Percentiles rank a stretch among this genome's conserved stretches.
phyloP scores from a whole-genome alignment of 169 alveolate species.

The Cryptosporidium felis region DNA sequence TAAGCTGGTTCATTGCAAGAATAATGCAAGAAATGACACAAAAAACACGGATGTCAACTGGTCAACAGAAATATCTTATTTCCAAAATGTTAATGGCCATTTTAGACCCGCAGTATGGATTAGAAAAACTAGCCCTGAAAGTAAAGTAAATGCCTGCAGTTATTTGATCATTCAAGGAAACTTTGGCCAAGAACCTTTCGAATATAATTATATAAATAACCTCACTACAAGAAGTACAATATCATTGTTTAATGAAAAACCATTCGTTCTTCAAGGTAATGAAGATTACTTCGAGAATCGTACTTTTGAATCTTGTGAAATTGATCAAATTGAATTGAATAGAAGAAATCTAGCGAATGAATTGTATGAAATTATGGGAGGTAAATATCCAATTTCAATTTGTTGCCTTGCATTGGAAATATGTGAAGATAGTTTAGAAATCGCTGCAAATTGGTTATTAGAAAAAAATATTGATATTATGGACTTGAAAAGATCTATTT shows the following conservation, averaged over 20 bases:
- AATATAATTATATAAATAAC: constrained; percentile 54
- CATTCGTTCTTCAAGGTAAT: background rate
- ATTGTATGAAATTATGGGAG: constrained; percentile 74
- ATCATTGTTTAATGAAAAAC: constrained; percentile 12
- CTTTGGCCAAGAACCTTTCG: constrained; percentile 71
- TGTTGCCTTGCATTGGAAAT: constrained; percentile 72
- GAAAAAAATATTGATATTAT: too few species aligned
- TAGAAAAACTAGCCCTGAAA: constrained; percentile 22
- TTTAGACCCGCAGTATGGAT: constrained; percentile 71
- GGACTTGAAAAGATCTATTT: too few species aligned
- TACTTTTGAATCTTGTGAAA: background rate
- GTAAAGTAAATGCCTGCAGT: background rate
- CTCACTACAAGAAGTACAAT: constrained; percentile 1
- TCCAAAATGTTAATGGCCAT: constrained; percentile 27
- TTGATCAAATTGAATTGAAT: constrained; percentile 71
- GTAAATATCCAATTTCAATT: constrained; percentile 69
- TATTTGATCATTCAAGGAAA: constrained; percentile 61
- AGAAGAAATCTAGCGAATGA: constrained; percentile 74
- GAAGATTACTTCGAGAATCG: background rate
- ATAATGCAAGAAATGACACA: background rate
- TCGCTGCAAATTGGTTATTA: constrained; percentile 76
- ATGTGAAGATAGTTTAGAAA: constrained; percentile 72
- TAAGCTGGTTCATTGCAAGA: background rate
- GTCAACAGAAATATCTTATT: background rate
- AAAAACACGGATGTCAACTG: too few species aligned